phyloP scores from a whole-genome alignment of 2,329 filamentous ascomycete species.

The Mycosphaerella sp. region DNA sequence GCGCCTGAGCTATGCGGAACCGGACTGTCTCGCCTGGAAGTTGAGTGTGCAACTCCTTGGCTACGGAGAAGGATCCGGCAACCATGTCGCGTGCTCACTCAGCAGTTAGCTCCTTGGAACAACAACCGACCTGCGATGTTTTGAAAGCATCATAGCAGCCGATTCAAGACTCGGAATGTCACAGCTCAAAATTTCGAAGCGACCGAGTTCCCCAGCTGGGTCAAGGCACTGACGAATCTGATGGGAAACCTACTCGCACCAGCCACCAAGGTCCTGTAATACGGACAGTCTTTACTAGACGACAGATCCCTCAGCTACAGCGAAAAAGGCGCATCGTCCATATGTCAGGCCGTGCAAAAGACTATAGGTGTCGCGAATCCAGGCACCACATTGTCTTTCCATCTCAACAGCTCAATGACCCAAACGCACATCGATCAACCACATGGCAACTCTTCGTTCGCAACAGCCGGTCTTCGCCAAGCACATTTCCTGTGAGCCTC shows the following conservation, averaged over 20 bases:
- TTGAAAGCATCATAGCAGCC: conserved; percentile 8
- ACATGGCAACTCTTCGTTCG: conserved; percentile 12
- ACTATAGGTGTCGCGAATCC: conserved; percentile 4
- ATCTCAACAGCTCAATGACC: not conserved
- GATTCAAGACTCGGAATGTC: conserved; percentile 7
- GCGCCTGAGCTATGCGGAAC: not conserved
- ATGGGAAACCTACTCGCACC: conserved; percentile 16
- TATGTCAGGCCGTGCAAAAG: conserved; percentile 14
- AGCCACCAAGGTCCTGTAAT: conserved; percentile 17
- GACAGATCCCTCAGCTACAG: conserved; percentile 14
- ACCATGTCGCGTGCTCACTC: conserved; percentile 14
- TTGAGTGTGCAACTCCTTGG: conserved; percentile 14
- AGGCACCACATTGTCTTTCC: conserved; percentile 16
- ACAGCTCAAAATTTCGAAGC: conserved; percentile 7
- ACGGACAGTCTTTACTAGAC: conserved; percentile 16
- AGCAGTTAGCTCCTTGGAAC: conserved; percentile 16
- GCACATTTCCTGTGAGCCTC: conserved; percentile 16
- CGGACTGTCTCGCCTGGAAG: conserved; percentile 4
- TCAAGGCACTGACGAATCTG: conserved; percentile 14
- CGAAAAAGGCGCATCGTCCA: conserved; percentile 1
- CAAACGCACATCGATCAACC: conserved; percentile 14
- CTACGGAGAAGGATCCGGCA: conserved; percentile 13
- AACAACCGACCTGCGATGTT: conserved; percentile 1
- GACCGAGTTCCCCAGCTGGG: conserved; percentile 13
- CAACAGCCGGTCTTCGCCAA: conserved; percentile 11